Conservation (phyloP, 163 green algal genomes). For the Coccomyxa subellipsoidea region DNA sequence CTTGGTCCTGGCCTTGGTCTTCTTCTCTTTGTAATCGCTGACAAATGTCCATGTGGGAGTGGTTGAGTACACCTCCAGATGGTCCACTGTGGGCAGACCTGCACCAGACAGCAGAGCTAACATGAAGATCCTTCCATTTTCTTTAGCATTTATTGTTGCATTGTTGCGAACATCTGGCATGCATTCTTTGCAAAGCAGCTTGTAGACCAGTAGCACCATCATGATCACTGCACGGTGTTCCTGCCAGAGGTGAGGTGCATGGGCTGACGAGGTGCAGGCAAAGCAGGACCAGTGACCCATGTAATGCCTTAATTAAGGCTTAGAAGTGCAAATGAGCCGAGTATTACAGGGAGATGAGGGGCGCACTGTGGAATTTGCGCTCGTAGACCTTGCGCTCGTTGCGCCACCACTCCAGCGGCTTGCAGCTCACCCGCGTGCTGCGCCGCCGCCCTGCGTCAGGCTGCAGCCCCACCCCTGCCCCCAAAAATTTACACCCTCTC, state of each 20-base stretch:
- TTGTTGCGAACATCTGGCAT: background rate
- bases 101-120: conserved; percentile 4
- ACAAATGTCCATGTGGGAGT: conserved; percentile 11
- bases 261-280: no score
- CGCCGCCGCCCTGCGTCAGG: conserved; percentile 36
- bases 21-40: background rate
- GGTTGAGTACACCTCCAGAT: background rate
- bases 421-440: conserved; percentile 41
- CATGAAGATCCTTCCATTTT: no score
- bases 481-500: background rate
- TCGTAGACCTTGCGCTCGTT: conserved; percentile 59
- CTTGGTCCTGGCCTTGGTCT: background rate
- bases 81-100: conserved; percentile 13
- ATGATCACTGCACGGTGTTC: no score
- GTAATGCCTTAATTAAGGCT: no score
- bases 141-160: no score
- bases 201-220: no score
- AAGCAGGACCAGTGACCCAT: no score
- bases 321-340: no score
- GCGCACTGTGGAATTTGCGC: conserved; percentile 50
- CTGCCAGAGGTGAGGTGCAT: no score
- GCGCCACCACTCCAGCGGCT: conserved; percentile 66
- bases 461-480: conserved; percentile 34
- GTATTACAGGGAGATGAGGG: background rate
- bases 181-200: background rate